phyloP scores from a whole-genome alignment of 2,329 filamentous ascomycete species.

The Sporothrix protearum region DNA sequence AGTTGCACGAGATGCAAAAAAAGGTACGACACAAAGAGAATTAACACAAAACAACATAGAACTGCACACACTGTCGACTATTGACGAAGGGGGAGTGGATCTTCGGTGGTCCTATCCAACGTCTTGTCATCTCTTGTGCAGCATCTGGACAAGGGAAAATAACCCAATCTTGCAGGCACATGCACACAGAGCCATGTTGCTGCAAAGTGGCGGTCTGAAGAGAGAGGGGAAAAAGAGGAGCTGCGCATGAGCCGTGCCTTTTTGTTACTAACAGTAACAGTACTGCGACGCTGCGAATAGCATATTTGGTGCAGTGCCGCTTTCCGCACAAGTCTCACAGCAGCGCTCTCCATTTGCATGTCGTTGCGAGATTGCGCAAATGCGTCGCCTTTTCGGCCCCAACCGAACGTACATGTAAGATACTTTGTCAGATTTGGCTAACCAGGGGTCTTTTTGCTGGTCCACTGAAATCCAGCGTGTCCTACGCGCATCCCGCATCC shows the following conservation, averaged over 20 bases:
- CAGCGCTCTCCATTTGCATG: background rate
- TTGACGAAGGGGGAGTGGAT: background rate
- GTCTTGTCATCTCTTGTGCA: background rate
- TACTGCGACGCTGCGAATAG: background rate
- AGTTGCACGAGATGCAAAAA: constrained; percentile 7
- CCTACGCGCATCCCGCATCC: constrained; percentile 9
- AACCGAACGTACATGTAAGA: background rate
- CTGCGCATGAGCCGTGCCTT: constrained; percentile 1
- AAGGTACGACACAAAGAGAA: background rate
- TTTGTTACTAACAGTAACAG: background rate
- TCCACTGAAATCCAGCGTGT: background rate
- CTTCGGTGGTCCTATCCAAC: background rate
- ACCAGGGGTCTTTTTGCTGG: background rate
- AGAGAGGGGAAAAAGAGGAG: background rate
- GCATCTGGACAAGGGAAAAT: background rate
- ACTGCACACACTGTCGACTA: background rate
- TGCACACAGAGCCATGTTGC: background rate
- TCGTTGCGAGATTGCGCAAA: constrained; percentile 5
- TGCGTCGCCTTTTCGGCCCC: background rate
- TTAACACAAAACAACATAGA: background rate
- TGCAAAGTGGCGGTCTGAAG: background rate
- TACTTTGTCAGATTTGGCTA: background rate
- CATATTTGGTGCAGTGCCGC: background rate
- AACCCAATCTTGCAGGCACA: background rate
- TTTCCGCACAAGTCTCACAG: background rate